A percentile compares a stretch with the other conserved stretches of the same genome.
Evolutionary conservation across 257 asterid species (phyloP).

Genomic region (Forsythia suspensa): DNA sequence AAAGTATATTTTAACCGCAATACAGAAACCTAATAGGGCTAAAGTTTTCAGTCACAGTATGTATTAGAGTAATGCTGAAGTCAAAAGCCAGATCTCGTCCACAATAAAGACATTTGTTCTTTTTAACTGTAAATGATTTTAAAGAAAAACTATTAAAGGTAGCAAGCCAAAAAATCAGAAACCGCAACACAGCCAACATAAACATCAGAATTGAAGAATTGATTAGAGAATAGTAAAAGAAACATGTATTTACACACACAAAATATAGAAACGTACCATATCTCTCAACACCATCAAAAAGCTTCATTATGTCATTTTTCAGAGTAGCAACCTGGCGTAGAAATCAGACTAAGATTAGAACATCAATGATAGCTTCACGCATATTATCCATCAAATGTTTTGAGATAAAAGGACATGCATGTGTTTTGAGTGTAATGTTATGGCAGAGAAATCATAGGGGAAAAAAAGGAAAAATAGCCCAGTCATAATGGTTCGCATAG

Average conservation of each 20-base stretch:
- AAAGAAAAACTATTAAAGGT: neutral
- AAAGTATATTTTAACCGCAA: neutral
- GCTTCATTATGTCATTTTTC: constrained; percentile 73
- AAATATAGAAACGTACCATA: constrained; percentile 51
- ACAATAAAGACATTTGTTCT: neutral
- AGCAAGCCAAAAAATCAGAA: neutral
- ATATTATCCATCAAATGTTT: constrained; percentile 7
- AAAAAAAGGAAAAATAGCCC: constrained; percentile 7
- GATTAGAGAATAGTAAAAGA: neutral
- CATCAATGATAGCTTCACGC: constrained; percentile 4
- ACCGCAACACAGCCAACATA: neutral
- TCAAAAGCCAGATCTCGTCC: neutral
- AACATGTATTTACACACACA: neutral
- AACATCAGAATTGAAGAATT: neutral
- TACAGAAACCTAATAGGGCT: neutral
- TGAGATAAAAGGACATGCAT: neutral
- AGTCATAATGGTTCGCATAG: constrained; percentile 2
- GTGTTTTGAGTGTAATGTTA: neutral
- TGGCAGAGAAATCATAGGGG: constrained; percentile 1
- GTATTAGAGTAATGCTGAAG: neutral
- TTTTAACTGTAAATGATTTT: constrained; percentile 5
- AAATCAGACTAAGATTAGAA: constrained; percentile 28
- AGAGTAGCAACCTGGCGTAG: constrained; percentile 63
- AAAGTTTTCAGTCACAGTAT: neutral
- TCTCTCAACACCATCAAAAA: constrained; percentile 81